A percentile compares a stretch with the other conserved stretches of the same genome.
Conservation (phyloP, 345 rosid species). For the Aquilaria sinensis region DNA sequence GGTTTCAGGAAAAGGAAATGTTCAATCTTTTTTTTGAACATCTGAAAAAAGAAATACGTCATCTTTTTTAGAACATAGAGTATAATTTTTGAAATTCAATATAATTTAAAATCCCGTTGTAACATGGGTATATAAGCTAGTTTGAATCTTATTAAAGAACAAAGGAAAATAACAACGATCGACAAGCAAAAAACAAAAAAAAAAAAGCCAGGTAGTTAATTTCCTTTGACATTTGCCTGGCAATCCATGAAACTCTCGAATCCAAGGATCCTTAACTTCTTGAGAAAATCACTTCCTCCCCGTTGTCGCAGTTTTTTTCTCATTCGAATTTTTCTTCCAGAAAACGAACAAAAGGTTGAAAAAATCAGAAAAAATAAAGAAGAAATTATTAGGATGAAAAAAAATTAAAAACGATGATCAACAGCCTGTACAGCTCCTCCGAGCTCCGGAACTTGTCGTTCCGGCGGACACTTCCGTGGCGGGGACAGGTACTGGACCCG, state of each 20-base stretch:
- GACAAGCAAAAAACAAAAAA: no score
- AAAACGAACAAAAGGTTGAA: neutral
- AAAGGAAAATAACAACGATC: no score
- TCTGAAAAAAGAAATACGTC: no score
- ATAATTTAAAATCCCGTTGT: no score
- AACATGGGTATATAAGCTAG: no score
- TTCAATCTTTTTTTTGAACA: no score
- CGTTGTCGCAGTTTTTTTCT: neutral
- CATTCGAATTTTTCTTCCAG: neutral
- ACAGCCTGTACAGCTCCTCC: constrained; percentile 34
- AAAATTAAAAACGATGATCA: constrained; percentile 22
- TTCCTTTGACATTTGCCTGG: neutral
- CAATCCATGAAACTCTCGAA: constrained; percentile 16
- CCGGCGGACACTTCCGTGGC: constrained; percentile 38
- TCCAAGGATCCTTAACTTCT: neutral
- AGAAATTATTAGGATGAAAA: neutral
- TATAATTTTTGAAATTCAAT: no score
- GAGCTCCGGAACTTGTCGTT: constrained; percentile 40
- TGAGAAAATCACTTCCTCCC: neutral
- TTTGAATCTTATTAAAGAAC: no score
- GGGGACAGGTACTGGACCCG: constrained; percentile 61
- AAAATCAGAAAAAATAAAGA: neutral
- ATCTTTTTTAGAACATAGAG: no score
- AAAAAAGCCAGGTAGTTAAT: no score
- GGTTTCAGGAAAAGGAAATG: no score